These are phyloP conservation scores for Cladophialophora immunda DNA, from an alignment of 2,329 filamentous ascomycete genomes.

Conservation along the genomic window DNA sequence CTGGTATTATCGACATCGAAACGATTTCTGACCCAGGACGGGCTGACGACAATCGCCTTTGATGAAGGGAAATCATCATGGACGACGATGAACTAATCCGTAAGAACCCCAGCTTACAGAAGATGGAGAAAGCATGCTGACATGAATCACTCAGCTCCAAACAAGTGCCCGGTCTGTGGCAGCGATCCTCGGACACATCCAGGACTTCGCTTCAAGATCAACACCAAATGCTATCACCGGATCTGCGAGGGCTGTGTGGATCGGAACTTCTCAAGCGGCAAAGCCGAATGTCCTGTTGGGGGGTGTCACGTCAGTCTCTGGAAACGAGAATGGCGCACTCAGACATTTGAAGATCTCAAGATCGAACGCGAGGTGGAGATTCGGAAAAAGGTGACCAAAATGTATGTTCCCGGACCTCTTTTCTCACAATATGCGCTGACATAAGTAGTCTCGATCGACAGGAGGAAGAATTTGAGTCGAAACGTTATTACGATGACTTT, in stretches of 20 bases:
- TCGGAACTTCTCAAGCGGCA: conserved; percentile 90
- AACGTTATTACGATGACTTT: conserved; percentile 90
- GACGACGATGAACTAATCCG: conserved; percentile 33
- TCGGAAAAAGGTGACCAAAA: conserved; percentile 74
- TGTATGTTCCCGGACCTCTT: conserved; percentile 48
- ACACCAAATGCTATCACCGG: conserved; percentile 98
- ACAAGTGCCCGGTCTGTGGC: conserved; percentile 89
- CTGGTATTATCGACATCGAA: background rate
- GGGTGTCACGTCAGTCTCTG: conserved; percentile 82
- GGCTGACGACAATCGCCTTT: background rate
- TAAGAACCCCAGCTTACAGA: conserved; percentile 7
- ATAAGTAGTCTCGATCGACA: conserved; percentile 80
- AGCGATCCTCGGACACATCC: conserved; percentile 94
- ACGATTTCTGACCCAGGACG: background rate
- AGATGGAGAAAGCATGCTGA: background rate
- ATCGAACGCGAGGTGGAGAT: conserved; percentile 96
- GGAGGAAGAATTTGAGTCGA: conserved; percentile 88
- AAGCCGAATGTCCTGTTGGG: conserved; percentile 89
- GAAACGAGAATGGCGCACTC: conserved; percentile 74
- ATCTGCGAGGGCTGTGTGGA: conserved; percentile 98
- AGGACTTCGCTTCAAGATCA: conserved; percentile 93
- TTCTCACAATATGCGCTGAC: conserved; percentile 40
- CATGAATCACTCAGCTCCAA: conserved; percentile 17
- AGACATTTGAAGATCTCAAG: conserved; percentile 87
- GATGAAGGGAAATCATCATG: conserved; percentile 24